Evolutionary conservation across 768 basidiomycete genomes (phyloP).

Genomic region (Mycena amicta): DNA sequence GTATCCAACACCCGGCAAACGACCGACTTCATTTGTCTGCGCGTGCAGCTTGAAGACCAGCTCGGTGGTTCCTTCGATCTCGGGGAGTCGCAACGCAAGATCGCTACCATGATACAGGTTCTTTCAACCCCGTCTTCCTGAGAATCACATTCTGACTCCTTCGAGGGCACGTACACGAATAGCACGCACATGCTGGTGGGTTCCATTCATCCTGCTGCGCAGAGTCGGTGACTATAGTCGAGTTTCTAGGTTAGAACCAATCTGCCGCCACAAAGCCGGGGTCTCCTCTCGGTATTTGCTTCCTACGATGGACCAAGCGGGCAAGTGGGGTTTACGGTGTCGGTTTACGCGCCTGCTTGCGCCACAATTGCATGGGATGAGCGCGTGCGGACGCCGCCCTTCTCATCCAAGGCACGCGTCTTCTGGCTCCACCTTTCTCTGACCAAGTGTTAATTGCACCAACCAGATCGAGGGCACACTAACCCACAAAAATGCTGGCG

Average conservation of each 20-base stretch:
- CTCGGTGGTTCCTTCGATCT: conserved; percentile 16
- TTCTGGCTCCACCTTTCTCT: background rate
- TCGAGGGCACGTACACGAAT: conserved; percentile 59
- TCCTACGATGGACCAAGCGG: conserved; percentile 69
- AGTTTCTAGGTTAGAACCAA: conserved; percentile 36
- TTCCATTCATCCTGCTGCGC: background rate
- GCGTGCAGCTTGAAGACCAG: conserved; percentile 51
- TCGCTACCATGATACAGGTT: conserved; percentile 41
- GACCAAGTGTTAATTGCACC: background rate
- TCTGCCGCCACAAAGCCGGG: conserved; percentile 39
- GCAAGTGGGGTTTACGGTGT: conserved; percentile 70
- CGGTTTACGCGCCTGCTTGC: conserved; percentile 50
- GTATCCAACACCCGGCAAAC: conserved; percentile 57
- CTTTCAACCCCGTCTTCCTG: background rate
- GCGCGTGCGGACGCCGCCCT: conserved; percentile 39
- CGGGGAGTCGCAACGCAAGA: conserved; percentile 30
- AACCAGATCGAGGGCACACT: conserved; percentile 62
- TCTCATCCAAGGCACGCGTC: conserved; percentile 36
- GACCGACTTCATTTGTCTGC: conserved; percentile 71
- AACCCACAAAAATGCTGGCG: conserved; percentile 76
- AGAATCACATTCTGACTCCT: no score
- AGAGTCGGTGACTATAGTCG: background rate
- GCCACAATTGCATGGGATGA: conserved; percentile 51
- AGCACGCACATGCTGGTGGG: conserved; percentile 51
- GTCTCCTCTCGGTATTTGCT: conserved; percentile 55